phyloP scores from a whole-genome alignment of 1,284 basidiomycete genomes.

The Thecaphora thlaspeos region DNA sequence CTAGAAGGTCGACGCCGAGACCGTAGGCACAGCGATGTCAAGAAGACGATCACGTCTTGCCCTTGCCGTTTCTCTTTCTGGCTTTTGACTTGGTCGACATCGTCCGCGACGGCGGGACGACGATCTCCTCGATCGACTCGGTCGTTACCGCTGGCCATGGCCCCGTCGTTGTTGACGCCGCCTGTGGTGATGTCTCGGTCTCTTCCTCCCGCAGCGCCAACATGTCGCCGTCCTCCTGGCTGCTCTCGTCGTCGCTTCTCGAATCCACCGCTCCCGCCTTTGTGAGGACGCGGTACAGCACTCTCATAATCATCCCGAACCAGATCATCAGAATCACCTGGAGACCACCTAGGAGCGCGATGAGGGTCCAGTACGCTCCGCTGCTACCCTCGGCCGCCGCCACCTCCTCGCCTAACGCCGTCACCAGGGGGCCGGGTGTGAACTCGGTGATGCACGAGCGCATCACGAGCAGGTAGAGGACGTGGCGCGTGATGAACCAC shows the following conservation, averaged over 20 bases:
- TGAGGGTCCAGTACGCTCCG: slow-evolving; percentile 16
- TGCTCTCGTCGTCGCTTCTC: slow-evolving; percentile 45
- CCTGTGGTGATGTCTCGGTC: too few relatives aligned
- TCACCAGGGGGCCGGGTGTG: slow-evolving; percentile 13
- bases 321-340: slow-evolving; percentile 76
- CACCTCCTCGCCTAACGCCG: too few relatives aligned
- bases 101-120: too few relatives aligned
- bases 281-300: slow-evolving; percentile 75
- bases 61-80: too few relatives aligned
- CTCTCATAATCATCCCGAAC: slow-evolving; percentile 79
- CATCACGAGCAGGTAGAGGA: slow-evolving; percentile 43
- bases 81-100: too few relatives aligned
- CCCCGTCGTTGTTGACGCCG: too few relatives aligned
- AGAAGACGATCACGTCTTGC: too few relatives aligned
- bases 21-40: too few relatives aligned
- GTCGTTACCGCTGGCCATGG: too few relatives aligned
- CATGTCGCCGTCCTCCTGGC: slow-evolving; percentile 19
- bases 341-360: slow-evolving; percentile 32
- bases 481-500: slow-evolving; percentile 51
- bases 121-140: too few relatives aligned
- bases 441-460: slow-evolving; percentile 39
- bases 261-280: slow-evolving; percentile 77
- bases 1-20: too few relatives aligned
- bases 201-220: too few relatives aligned
- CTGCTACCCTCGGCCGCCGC: slow-evolving; percentile 9